Conservation (phyloP, 1,284 basidiomycete species). For the Veloboletus limbatus region DNA sequence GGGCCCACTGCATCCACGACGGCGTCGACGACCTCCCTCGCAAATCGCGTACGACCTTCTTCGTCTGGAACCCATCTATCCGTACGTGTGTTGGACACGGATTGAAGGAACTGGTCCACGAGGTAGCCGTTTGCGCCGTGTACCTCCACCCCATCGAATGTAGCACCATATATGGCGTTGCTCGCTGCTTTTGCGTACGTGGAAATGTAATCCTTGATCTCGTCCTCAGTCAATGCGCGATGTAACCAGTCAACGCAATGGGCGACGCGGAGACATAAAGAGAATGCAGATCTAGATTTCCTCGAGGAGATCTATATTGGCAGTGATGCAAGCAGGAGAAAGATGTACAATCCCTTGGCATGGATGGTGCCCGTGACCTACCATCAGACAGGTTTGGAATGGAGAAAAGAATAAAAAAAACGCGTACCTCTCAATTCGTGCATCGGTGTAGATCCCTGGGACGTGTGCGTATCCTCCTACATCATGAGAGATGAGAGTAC, state of each 20-base stretch:
- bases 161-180: slow-evolving; percentile 18
- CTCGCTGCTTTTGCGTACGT: slow-evolving; percentile 14
- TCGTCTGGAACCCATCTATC: slow-evolving; percentile 57
- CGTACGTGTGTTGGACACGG: slow-evolving; percentile 39
- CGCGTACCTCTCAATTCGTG: slow-evolving; percentile 19
- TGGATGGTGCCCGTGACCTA: slow-evolving; percentile 39
- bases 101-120: slow-evolving; percentile 1
- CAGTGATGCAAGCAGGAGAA: too few relatives aligned
- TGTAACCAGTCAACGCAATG: slow-evolving; percentile 35
- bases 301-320: slow-evolving; percentile 11
- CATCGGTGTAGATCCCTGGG: slow-evolving; percentile 26
- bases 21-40: slow-evolving; percentile 46
- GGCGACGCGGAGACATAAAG: slow-evolving; percentile 41
- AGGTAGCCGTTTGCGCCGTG: background rate
- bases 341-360: too few relatives aligned
- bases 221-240: slow-evolving; percentile 30
- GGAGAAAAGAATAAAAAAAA: too few relatives aligned
- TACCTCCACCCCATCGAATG: too few relatives aligned
- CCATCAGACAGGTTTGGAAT: too few relatives aligned
- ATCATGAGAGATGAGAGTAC: slow-evolving; percentile 30
- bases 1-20: slow-evolving; percentile 40
- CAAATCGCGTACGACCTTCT: slow-evolving; percentile 47
- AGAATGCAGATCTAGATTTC: slow-evolving; percentile 27
- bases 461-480: slow-evolving; percentile 25
- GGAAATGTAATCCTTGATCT: slow-evolving; percentile 22